phyloP scores from a whole-genome alignment of 768 basidiomycete genomes.

The Russula sp. region DNA sequence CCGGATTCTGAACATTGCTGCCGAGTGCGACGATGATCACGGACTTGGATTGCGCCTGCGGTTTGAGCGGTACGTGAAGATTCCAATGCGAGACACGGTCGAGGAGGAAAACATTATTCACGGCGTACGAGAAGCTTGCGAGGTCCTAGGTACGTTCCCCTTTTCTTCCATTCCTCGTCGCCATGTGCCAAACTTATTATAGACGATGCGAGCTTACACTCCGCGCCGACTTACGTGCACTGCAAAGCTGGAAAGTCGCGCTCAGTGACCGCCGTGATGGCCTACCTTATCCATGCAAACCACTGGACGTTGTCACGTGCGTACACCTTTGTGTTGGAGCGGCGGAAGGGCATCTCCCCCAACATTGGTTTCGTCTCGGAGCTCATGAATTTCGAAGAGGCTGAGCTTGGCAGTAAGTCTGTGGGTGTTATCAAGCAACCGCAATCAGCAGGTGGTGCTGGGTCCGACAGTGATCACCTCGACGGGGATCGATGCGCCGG shows the following conservation, averaged over 20 bases:
- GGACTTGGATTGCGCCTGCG: slow-evolving; percentile 56
- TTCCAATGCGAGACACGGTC: slow-evolving; percentile 93
- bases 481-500: slow-evolving; percentile 28
- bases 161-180: slow-evolving; percentile 2
- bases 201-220: slow-evolving; percentile 92
- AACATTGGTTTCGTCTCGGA: slow-evolving; percentile 98
- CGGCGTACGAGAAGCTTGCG: slow-evolving; percentile 79
- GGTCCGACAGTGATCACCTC: slow-evolving; percentile 24
- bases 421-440: slow-evolving; percentile 52
- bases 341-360: slow-evolving; percentile 90
- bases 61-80: slow-evolving; percentile 80
- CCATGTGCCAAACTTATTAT: neutral
- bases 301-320: slow-evolving; percentile 93
- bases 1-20: slow-evolving; percentile 85
- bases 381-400: slow-evolving; percentile 93
- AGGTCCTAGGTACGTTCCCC: slow-evolving; percentile 65
- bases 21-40: slow-evolving; percentile 82
- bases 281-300: slow-evolving; percentile 94
- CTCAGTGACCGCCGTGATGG: slow-evolving; percentile 94
- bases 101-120: slow-evolving; percentile 85
- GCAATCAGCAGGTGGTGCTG: slow-evolving; percentile 29
- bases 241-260: slow-evolving; percentile 95
- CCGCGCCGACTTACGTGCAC: slow-evolving; percentile 87
- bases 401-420: slow-evolving; percentile 74
- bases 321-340: slow-evolving; percentile 86